Base-by-base conservation (phyloP, 768 basidiomycete species). In the Tulasnella sp. region DNA sequence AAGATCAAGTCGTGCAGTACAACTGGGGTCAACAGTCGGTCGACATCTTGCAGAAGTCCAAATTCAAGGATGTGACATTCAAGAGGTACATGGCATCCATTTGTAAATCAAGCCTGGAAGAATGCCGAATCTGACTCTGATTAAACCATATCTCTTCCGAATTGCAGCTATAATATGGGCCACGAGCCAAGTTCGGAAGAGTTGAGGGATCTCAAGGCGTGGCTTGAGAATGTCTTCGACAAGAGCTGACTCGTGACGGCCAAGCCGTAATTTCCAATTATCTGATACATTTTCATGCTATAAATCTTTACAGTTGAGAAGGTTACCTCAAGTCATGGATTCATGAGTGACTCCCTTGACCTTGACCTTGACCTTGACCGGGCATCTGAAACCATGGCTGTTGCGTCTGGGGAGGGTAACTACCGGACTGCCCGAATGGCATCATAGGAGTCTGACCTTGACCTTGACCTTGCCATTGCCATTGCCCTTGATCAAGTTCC, bases 1-100 rank as follows among this genome's bases (percentile, higher is more conserved):
- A 69, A 15, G 92, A 97, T 71, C 82, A 80, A 5, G 75, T 94
- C 22, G 84, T 96, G 55, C 76, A 75, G 59, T 75, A 75, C 64
- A 63, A 75, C 25, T 74, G 81, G 51, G 80, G 80, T 22, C 68
- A 75, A 55, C 69, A 70, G 50, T 85, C 87, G 7, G 71, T 76
- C 38, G 76, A 81, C 5, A 77, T 78, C 60, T 71, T 93, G 45
- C 77, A 75, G 34, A 68, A 73, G 15, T 66, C 88, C 42, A 80
- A 81, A 15, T 73, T 86, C 57, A 66, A 75, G 19, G 66, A 67
- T 5, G 74, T 72, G 31, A 66, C 72, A 25, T 68, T 60, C 49
- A 53, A 66, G 24, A 57, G 43, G 44, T 64, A 25, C 15, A 7
- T 38, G 48, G 25, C 50, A 31, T 53, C 25, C 19, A 38, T 34